Percentiles rank a stretch among this genome's conserved stretches.
Evolutionary conservation across 2,329 filamentous ascomycete species (phyloP).

Genomic region (Scytalidium lignicola): DNA sequence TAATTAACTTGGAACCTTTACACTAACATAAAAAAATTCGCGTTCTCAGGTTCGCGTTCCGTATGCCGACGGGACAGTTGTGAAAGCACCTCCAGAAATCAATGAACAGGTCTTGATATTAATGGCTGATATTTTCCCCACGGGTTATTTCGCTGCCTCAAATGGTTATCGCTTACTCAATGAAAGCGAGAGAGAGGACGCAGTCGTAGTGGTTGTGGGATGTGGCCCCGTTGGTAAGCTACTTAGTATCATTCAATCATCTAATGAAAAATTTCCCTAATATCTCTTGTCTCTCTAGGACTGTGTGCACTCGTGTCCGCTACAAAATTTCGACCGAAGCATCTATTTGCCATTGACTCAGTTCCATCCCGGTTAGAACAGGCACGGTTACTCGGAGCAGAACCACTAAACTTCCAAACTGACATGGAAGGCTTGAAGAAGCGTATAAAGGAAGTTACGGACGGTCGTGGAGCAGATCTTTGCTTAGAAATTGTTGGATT

Average conservation of each 20-base stretch:
- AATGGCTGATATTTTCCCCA: conserved; percentile 92
- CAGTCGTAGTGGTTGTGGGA: conserved; percentile 74
- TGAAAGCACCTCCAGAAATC: conserved; percentile 67
- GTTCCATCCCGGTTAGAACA: conserved; percentile 69
- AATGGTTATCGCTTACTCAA: too few relatives aligned
- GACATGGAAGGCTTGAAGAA: conserved; percentile 30
- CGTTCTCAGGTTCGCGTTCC: conserved; percentile 80
- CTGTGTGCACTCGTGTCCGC: conserved; percentile 78
- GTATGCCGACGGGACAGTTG: conserved; percentile 70
- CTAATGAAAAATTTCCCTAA: too few relatives aligned
- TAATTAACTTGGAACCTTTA: too few relatives aligned
- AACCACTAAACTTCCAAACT: conserved; percentile 50
- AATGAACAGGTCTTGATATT: conserved; percentile 73
- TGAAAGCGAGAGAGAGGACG: conserved; percentile 52
- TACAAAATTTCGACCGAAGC: conserved; percentile 67
- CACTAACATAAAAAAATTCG: too few relatives aligned
- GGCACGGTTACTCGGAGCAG: conserved; percentile 70
- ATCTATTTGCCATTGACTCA: conserved; percentile 74
- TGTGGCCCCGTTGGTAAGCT: conserved; percentile 82
- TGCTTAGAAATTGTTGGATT: conserved; percentile 75
- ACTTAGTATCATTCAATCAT: too few relatives aligned
- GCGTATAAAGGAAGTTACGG: conserved; percentile 69
- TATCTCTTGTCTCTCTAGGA: too few relatives aligned
- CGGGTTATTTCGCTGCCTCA: conserved; percentile 84
- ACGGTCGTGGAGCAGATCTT: conserved; percentile 78